Percentiles rank a stretch among this genome's conserved stretches.
Conservation (phyloP, 208 protist genomes). For the Leptomonas seymouri region DNA sequence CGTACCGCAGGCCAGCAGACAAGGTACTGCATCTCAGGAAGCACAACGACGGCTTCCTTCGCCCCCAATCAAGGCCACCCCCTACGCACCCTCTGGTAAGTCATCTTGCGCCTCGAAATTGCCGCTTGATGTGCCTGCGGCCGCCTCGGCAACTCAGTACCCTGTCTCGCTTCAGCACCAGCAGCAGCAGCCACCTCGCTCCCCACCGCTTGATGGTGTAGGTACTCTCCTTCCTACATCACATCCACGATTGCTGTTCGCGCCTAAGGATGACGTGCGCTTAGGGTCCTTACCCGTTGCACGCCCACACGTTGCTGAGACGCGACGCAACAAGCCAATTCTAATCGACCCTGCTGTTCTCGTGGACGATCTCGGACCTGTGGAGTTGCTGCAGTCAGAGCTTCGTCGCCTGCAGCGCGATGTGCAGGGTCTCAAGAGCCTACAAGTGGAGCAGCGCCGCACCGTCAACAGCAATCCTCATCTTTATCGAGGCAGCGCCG, state of each 20-base stretch:
- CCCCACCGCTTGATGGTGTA: not conserved
- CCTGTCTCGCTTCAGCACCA: too few relatives aligned
- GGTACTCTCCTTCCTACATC: not conserved
- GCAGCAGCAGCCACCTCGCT: conserved; percentile 10
- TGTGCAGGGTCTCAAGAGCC: not conserved
- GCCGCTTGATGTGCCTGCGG: too few relatives aligned
- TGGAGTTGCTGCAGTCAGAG: conserved; percentile 13
- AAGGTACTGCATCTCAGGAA: not conserved
- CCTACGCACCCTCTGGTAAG: too few relatives aligned
- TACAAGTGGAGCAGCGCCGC: not conserved
- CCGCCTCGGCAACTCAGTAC: too few relatives aligned
- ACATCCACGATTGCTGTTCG: not conserved
- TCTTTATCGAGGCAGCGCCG: too few relatives aligned
- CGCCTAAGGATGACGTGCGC: not conserved
- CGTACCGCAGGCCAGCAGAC: not conserved
- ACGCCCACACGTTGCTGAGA: not conserved
- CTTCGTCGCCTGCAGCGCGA: not conserved
- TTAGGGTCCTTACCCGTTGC: not conserved
- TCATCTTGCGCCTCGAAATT: too few relatives aligned
- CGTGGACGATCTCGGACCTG: conserved; percentile 22
- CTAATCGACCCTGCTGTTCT: conserved; percentile 31
- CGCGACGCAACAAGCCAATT: conserved; percentile 31
- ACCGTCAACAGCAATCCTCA: too few relatives aligned
- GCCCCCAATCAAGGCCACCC: too few relatives aligned
- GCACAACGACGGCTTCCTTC: not conserved